Evolutionary conservation across 2,329 filamentous ascomycete species (phyloP).

Genomic region (Colletotrichum brevisporum): DNA sequence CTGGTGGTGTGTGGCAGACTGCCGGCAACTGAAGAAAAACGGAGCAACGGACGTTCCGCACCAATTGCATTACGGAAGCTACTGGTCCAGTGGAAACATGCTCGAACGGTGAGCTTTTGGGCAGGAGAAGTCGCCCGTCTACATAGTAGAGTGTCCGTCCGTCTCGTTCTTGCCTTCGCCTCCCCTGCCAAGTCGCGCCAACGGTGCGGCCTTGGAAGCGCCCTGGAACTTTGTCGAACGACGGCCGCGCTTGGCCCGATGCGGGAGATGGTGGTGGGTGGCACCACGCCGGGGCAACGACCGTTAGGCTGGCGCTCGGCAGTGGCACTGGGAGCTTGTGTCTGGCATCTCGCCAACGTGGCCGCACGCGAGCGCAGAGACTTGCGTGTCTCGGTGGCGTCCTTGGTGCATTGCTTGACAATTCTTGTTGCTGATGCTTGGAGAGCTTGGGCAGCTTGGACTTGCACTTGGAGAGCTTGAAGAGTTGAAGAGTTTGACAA

Average conservation of each 20-base stretch:
- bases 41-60: neutral
- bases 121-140: neutral
- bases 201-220: slow-evolving; percentile 32
- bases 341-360: neutral
- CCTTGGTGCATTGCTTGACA: slow-evolving; percentile 15
- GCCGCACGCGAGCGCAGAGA: neutral
- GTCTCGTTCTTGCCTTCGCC: neutral
- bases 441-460: neutral
- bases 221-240: slow-evolving; percentile 18
- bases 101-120: neutral
- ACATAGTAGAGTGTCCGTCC: too few relatives aligned
- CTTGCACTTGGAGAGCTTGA: neutral
- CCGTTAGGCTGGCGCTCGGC: slow-evolving; percentile 17
- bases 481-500: neutral
- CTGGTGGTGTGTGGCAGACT: neutral
- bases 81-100: neutral
- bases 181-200: slow-evolving; percentile 35
- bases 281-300: slow-evolving; percentile 4
- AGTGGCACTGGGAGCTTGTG: slow-evolving; percentile 31
- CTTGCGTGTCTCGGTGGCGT: slow-evolving; percentile 17
- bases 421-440: slow-evolving; percentile 17
- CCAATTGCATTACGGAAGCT: neutral
- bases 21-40: neutral
- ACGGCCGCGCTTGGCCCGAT: slow-evolving; percentile 26
- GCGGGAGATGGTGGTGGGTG: slow-evolving; percentile 5